Percentiles rank a stretch among this genome's conserved stretches.
phyloP scores from a whole-genome alignment of 2,329 filamentous ascomycete genomes.

The Pyricularia sp. region DNA sequence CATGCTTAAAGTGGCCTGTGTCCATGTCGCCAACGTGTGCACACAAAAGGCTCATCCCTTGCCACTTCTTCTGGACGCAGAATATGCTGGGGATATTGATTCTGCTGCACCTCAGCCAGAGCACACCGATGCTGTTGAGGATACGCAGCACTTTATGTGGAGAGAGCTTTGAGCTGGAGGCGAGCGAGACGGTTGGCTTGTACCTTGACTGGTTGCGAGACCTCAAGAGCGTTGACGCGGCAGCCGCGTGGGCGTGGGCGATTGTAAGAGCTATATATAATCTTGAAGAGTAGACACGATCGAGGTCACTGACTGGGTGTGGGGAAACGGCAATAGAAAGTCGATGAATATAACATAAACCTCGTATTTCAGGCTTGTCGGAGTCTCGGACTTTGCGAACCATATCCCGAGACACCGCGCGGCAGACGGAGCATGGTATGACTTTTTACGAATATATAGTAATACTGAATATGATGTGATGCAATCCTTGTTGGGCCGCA shows the following conservation, averaged over 20 bases:
- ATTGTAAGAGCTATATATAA: slow-evolving; percentile 37
- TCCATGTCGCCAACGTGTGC: slow-evolving; percentile 45
- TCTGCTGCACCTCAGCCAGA: slow-evolving; percentile 43
- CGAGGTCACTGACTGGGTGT: neutral
- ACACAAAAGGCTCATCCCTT: slow-evolving; percentile 49
- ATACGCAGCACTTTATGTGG: slow-evolving; percentile 40
- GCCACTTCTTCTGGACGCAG: slow-evolving; percentile 53
- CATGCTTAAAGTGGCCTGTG: slow-evolving; percentile 51
- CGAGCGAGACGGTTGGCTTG: slow-evolving; percentile 35
- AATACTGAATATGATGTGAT: neutral
- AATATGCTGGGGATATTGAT: slow-evolving; percentile 50
- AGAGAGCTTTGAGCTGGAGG: slow-evolving; percentile 38
- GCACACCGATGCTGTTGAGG: slow-evolving; percentile 37
- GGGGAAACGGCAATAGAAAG: neutral
- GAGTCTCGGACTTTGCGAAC: neutral
- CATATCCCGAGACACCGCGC: neutral
- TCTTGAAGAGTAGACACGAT: slow-evolving; percentile 18
- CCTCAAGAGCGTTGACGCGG: slow-evolving; percentile 41
- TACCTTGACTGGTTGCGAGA: slow-evolving; percentile 53
- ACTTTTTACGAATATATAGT: neutral
- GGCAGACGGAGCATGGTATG: neutral
- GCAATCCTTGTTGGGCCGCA: neutral
- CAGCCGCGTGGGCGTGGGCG: slow-evolving; percentile 47
- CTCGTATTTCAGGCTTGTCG: neutral
- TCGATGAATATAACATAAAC: neutral